Base-by-base conservation (phyloP, 805 yeast genomes). In the Candida maltosa region DNA sequence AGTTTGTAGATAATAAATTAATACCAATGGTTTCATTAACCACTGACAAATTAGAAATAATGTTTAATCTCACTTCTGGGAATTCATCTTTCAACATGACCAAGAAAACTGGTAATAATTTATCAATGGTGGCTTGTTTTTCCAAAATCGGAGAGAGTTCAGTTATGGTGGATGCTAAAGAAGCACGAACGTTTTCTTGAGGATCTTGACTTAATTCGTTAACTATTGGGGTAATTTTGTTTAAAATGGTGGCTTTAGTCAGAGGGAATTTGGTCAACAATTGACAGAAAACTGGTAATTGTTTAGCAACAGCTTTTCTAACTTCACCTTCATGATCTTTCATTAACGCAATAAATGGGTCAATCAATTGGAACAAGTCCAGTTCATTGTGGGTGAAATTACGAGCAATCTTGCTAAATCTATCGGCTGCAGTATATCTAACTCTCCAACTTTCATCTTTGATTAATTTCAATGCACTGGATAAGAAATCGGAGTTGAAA, bases 371-470 rank as follows among this genome's bases (percentile, higher is more conserved):
- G 45, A 64, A 66, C 38, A 77, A 68, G 45, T 79, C 82, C 20
- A 69, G 63, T 26, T 73, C 76, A 32, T 76, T 70, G 42, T 72
- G 69, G 47, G 70, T 69, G 52, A 89, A 80, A 45, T 78, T 79
- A 12, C 63, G 48, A 2, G 94, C 87, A 41, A 93, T 74, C 43
- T 70, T 68, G 48, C 81, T 86, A 54, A 88, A 89, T 50, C 88
- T 75, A 57, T 91, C 97, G n/a, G 97, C 96, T 22, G 95, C 95
- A 81, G 93, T 88, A 63, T 91, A 93, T 53, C 98, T 81, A 38
- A 93, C 97, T 61, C 98, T 80, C 99, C 99, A 93, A 53, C 95
- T 83, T 61, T 86, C 87, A 65, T 93, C 98, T 45, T 73, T 76
- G 39, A 87, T 81, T 46, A 93, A 71, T 45, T 78, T 77, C 45